phyloP scores from a whole-genome alignment of 805 yeast species.

The Candida chauliodis region DNA sequence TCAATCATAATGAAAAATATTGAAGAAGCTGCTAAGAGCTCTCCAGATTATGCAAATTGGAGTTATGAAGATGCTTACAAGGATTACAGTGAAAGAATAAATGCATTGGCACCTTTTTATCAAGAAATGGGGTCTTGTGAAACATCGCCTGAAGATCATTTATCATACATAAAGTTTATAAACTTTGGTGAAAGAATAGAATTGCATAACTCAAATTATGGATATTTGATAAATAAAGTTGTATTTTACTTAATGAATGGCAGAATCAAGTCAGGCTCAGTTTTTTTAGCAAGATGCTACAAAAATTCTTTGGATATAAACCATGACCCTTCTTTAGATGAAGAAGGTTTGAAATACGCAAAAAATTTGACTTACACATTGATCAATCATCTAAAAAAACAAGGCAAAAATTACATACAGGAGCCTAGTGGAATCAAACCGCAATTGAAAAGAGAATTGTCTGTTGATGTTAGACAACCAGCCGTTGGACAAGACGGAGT shows the following conservation, averaged over 20 bases:
- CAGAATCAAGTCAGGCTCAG: constrained; percentile 80
- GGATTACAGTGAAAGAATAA: constrained; percentile 74
- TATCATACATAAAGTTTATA: constrained; percentile 79
- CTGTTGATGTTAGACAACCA: constrained; percentile 39
- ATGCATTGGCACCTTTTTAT: constrained; percentile 63
- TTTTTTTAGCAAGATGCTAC: constrained; percentile 86
- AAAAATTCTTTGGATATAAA: constrained; percentile 55
- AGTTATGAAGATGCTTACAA: constrained; percentile 66
- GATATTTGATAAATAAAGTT: constrained; percentile 86
- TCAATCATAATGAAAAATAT: constrained; percentile 70
- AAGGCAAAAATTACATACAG: constrained; percentile 32
- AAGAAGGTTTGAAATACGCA: constrained; percentile 69
- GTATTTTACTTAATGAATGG: constrained; percentile 91
- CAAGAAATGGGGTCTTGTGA: constrained; percentile 58
- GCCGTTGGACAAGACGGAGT: constrained; percentile 55
- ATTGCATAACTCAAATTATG: constrained; percentile 77
- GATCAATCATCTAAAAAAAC: constrained; percentile 28
- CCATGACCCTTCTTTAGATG: constrained; percentile 78
- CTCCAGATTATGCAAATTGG: constrained; percentile 85
- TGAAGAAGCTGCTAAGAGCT: constrained; percentile 70
- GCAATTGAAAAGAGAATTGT: constrained; percentile 11
- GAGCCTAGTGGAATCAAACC: constrained; percentile 1
- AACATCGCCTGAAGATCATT: constrained; percentile 30
- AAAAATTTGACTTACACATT: constrained; percentile 59
- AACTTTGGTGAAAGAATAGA: constrained; percentile 86